Evolutionary conservation across 2,329 filamentous ascomycete species (phyloP), one percentile per base, ranked within the genome.

Genomic region (Pseudohalonectria lignicola): DNA sequence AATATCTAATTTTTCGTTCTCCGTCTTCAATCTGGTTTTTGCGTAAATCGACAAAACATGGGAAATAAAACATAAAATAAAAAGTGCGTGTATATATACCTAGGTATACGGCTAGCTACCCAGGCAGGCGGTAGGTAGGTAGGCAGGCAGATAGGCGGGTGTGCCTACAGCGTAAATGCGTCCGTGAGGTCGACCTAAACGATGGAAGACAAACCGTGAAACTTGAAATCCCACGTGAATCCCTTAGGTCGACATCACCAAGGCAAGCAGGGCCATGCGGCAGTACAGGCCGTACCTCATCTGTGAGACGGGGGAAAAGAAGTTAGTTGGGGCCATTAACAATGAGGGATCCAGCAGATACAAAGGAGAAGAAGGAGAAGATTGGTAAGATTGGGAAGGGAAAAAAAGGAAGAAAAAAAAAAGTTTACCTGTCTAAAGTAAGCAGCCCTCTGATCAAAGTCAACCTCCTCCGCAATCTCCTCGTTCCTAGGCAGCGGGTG

Each of bases 211-310:
- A n/a, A n/a, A n/a, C n/a, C n/a, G n/a, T n/a, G n/a, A n/a, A n/a
- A n/a, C n/a, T n/a, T n/a, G n/a, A n/a, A n/a, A n/a, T n/a, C n/a
- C n/a, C n/a, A n/a, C n/a, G n/a, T n/a, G n/a, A n/a, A n/a, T n/a
- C n/a, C n/a, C n/a, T n/a, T 39, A 61, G 40, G 48, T 51, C 18
- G 66, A 79, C 83, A 98, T 82, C 61, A 96, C 86, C 60, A 96
- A 70, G 49, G 92, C 92, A 60, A 98, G 72, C 65, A 98, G 66
- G 50, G 92, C 92, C 92, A 98, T 98, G 59, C 92, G 83, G 62
- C 85, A 93, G 72, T 95, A 96, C 52, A 98, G 76, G 51, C 92
- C 92, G 65, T 96, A 95, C 64, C 82, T 79, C 90, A 95, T 95
- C 88, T 95, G 53, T 41, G 43, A 17, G 15, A 18, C 19, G 1